Percentiles rank a stretch among this genome's conserved stretches.
Evolutionary conservation across 495 filamentous ascomycete genomes (phyloP).

Genomic region (Podospora didyma): DNA sequence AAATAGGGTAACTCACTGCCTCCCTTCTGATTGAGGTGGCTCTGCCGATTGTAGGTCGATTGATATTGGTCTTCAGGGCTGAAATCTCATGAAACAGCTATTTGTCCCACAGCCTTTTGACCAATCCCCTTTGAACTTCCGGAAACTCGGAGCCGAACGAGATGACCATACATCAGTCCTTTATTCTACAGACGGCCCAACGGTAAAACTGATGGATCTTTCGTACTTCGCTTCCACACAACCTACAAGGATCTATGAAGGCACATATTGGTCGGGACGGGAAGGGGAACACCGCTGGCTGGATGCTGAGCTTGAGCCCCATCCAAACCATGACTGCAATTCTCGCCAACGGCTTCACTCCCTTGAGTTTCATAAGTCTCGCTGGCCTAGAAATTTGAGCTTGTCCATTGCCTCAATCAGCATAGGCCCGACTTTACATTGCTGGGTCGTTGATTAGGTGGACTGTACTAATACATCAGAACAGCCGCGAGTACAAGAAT

Average conservation of each 20-base stretch:
- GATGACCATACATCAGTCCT: neutral
- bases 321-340: neutral
- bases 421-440: neutral
- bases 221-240: neutral
- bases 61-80: neutral
- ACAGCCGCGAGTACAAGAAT: neutral
- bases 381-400: neutral
- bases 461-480: neutral
- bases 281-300: neutral
- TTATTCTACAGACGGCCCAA: neutral
- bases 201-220: constrained; percentile 1
- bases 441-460: neutral
- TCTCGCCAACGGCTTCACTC: neutral
- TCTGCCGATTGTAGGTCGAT: too few relatives aligned
- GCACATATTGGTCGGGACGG: neutral
- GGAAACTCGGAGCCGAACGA: constrained; percentile 12
- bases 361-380: neutral
- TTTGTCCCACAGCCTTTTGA: neutral
- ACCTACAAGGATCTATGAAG: neutral
- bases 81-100: neutral
- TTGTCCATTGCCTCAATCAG: neutral
- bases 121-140: constrained; percentile 4
- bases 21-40: too few relatives aligned
- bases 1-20: too few relatives aligned
- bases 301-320: neutral